These are phyloP conservation scores for Lentinula guzmanii DNA, from an alignment of 768 basidiomycete genomes.

Conservation along the genomic window DNA sequence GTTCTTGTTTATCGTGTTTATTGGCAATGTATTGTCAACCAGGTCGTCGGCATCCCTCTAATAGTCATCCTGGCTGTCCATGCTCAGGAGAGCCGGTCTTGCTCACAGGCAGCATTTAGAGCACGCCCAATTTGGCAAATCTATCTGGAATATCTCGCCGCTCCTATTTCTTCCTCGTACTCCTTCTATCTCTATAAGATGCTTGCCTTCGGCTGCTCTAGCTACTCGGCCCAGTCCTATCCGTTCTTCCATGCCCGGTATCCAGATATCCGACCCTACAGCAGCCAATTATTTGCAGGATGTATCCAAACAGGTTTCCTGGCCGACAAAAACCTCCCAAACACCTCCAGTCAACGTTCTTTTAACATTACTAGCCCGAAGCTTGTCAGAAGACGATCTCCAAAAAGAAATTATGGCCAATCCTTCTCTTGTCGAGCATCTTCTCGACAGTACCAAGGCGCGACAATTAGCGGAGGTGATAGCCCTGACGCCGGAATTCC, in stretches of 20 bases:
- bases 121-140: constrained; percentile 21
- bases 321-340: neutral
- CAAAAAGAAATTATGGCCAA: neutral
- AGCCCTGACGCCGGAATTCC: constrained; percentile 19
- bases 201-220: constrained; percentile 4
- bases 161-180: constrained; percentile 6
- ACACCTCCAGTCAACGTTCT: neutral
- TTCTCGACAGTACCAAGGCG: constrained; percentile 26
- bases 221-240: neutral
- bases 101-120: constrained; percentile 49
- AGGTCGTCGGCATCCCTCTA: constrained; percentile 7
- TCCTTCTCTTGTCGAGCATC: constrained; percentile 2
- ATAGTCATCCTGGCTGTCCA: constrained; percentile 52
- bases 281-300: neutral
- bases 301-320: neutral
- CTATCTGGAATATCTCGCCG: neutral
- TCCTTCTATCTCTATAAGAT: constrained; percentile 11
- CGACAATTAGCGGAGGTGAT: constrained; percentile 25
- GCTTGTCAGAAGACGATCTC: neutral
- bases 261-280: neutral
- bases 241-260: constrained; percentile 6
- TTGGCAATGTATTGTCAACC: neutral
- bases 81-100: constrained; percentile 62
- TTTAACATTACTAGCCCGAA: neutral
- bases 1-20: neutral